Base-by-base conservation (phyloP, 2,329 filamentous ascomycete genomes). In the Calonectria pauciramosa region DNA sequence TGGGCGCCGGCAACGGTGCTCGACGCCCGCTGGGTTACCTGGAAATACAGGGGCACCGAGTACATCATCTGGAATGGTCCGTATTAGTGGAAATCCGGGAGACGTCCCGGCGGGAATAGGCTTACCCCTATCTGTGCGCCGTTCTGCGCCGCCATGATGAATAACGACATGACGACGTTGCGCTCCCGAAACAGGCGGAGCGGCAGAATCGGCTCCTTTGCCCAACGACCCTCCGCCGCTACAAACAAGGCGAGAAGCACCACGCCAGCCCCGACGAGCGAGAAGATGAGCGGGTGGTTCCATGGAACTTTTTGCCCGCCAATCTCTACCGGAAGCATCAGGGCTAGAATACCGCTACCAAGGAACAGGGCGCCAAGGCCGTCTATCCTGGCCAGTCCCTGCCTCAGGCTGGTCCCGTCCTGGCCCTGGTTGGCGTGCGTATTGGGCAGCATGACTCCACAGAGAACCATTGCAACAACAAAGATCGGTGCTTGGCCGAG, bases 11-110 rank as follows among this genome's bases (percentile, higher is more conserved):
- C 92, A 1, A 86, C 84, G 0, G 92, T 91, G 56, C 90, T 91
- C 0, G 90, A 91, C 3, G 88, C 89, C 0, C 87, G 85, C 7
- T 89, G 85, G 0, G 92, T 93, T 1, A 93, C 89, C 72, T 94
- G 91, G 76, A 95, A 95, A 83, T 95, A 95, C 0, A 95, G 83
- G 0, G 93, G 93, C 0, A 94, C 89, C 0, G 89, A 89, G 69
- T 92, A 93, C 90, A 94, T 92, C 77, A 80, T 79, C 78, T 80
- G n/a, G 2, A 5, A 14, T 7, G 8, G 13, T 47, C 7, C 6
- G 2, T 0, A 20, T 63, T 20, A 63, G 69, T 23, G 11, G 2
- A 2, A 7, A 28, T 26, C 64, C 5, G 3, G 6, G 20, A 9
- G 16, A 2, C 3, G 0, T 0, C 2, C 13, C 10, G 9, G 3